Evolutionary conservation across 345 rosid genomes (phyloP).

Genomic region (Orychophragmus violaceus): DNA sequence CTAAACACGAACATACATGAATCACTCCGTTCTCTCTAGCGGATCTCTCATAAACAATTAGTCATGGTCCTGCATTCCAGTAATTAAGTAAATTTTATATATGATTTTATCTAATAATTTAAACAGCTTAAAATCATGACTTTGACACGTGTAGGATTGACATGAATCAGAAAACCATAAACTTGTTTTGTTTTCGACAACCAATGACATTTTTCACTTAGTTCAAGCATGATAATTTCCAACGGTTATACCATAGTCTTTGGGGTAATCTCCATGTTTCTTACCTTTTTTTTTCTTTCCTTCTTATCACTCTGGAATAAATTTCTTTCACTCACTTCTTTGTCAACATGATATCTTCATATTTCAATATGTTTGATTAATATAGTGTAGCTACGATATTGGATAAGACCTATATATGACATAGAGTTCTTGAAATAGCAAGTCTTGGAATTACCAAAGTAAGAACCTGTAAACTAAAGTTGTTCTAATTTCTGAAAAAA

Average conservation of each 20-base stretch:
- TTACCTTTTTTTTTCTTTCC: neutral
- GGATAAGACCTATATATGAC: slow-evolving; percentile 33
- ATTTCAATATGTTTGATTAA: neutral
- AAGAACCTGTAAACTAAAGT: slow-evolving; percentile 1
- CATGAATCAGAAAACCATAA: neutral
- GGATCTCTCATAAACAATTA: neutral
- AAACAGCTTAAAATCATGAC: neutral
- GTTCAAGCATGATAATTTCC: slow-evolving; percentile 11
- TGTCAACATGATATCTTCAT: neutral
- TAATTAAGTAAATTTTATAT: neutral
- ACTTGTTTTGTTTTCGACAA: neutral
- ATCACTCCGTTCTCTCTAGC: neutral
- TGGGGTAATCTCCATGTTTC: slow-evolving; percentile 20
- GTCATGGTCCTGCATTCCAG: neutral
- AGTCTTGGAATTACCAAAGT: slow-evolving; percentile 27
- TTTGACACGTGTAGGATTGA: slow-evolving; percentile 25
- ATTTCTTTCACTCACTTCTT: neutral
- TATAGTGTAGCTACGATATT: slow-evolving; percentile 32
- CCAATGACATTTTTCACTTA: neutral
- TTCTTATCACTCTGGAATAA: slow-evolving; percentile 5
- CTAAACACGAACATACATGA: neutral
- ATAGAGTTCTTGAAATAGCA: slow-evolving; percentile 30
- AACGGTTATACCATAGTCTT: slow-evolving; percentile 21
- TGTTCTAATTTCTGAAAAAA: neutral
- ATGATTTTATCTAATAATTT: neutral